Base-by-base conservation (phyloP, 2,329 filamentous ascomycete species). In the Penicillium sp. region DNA sequence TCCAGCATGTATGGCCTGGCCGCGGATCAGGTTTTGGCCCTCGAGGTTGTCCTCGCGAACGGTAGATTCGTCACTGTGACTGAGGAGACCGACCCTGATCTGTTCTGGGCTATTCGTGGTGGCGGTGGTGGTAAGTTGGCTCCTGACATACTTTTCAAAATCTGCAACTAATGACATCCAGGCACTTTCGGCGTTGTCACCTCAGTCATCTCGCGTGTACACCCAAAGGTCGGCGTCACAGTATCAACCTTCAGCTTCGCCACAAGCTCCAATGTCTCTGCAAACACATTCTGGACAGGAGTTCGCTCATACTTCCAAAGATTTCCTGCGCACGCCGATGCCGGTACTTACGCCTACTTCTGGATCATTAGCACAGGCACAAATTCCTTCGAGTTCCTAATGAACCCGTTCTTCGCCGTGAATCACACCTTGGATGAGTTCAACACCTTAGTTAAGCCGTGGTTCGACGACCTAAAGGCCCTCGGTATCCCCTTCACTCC, bases 81-180 rank as follows among this genome's bases (percentile, higher is more conserved):
- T 1, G 56, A 68, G 45, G 43, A 64, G 24, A 56, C 79, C 31
- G 82, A 88, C 60, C 56, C 74, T 0, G 85, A 88, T 51, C 74
- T 89, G 1, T 88, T 84, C 73, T 89, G 85, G 86, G 87, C 86
- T 13, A 49, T 62, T 27, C 57, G 60, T 49, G 60, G 60, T 56
- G 60, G 60, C 33, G 60, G 60, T 56, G 60, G 60, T 44, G 50
- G 55, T 58, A 24, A 33, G 39, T 52, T 6, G 29, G 10, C 24
- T 10, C 27, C 7, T 14, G 7, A 16, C n/a, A 19, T 14, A 2
- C 26, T 13, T 10, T 4, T 9, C 16, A 2, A 4, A 42, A 39
- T 19, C 9, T 13, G 4, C 10, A 14, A n/a, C 47, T 49, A 49
- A 49, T 35, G 1, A 2, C 4, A n/a, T 24, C 1, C 6, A 51